Base-by-base conservation (phyloP, 331 rosid species). In the Acacia pycnantha region DNA sequence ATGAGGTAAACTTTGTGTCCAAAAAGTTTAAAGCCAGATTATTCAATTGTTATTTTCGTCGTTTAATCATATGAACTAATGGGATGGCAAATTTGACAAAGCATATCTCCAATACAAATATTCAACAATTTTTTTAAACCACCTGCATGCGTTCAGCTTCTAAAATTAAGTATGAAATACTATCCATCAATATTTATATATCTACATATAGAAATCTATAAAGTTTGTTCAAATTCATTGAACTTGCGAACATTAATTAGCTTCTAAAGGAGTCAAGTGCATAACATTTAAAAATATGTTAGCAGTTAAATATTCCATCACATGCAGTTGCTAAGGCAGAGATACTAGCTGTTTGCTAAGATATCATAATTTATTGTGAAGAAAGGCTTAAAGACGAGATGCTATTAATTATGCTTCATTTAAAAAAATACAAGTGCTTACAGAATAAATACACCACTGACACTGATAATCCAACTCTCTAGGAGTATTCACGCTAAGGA, bases 371-470 rank as follows among this genome's bases (percentile, higher is more conserved):
- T 77, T 81, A 61, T 58, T 65, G 33, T 31, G 33, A 29, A 47
- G 4, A 79, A 48, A 75, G 70, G 71, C 46, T 16, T 71, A 86
- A 81, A 73, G 85, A 73, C 64, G 33, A 75, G 84, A 84, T 82
- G 88, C 90, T 82, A 70, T 64, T 71, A 65, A 54, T 50, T 79
- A 84, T 74, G 48, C 64, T 64, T 71, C 19, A 51, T 33, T 82
- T n/a, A 11, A 76, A 82, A 80, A 54, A 65, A n/a, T 61, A 24
- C 67, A 65, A 84, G 90, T 87, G 90, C 83, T 75, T 18, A 68
- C 68, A 82, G 90, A 87, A 87, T 84, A 84, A 79, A 84, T 87
- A 82, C 90, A 82, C 82, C 90, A 87, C 80, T 75, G 4, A 13
- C 24, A 70, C 70, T 51, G 70, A 43, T 14, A 74, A 35, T 81